Percentiles rank a stretch among this genome's conserved stretches.
These are phyloP conservation scores for Massarina eburnea DNA, from an alignment of 2,329 filamentous ascomycete species.

Conservation along the genomic window DNA sequence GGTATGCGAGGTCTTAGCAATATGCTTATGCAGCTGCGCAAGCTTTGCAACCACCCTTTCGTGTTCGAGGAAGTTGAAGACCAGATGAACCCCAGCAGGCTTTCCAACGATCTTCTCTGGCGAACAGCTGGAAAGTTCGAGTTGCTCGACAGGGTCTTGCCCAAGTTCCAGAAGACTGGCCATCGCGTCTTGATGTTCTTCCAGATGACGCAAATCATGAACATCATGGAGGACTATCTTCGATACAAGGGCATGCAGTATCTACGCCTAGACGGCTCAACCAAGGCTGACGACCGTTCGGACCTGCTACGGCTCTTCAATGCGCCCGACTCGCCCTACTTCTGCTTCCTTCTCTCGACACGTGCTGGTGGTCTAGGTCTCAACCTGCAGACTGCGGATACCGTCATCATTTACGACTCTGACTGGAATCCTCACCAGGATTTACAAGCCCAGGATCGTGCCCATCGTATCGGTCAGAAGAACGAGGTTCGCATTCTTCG, in stretches of 20 bases:
- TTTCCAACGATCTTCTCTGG: slow-evolving; percentile 93
- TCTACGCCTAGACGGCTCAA: slow-evolving; percentile 91
- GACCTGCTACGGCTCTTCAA: slow-evolving; percentile 90
- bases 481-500: slow-evolving; percentile 97
- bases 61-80: slow-evolving; percentile 98
- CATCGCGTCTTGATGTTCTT: slow-evolving; percentile 99
- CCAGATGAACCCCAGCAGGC: slow-evolving; percentile 88
- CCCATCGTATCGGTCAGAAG: slow-evolving; percentile 99
- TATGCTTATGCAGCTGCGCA: slow-evolving; percentile 99
- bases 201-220: slow-evolving; percentile 99
- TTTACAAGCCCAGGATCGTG: slow-evolving; percentile 98
- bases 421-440: slow-evolving; percentile 99
- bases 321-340: slow-evolving; percentile 84
- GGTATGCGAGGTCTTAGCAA: slow-evolving; percentile 94
- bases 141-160: slow-evolving; percentile 84
- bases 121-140: slow-evolving; percentile 97
- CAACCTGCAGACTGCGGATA: slow-evolving; percentile 96
- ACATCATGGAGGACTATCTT: slow-evolving; percentile 99
- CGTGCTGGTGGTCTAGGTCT: slow-evolving; percentile 97
- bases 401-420: slow-evolving; percentile 98
- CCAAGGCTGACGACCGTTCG: slow-evolving; percentile 95
- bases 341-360: slow-evolving; percentile 97
- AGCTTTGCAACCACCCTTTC: slow-evolving; percentile 98
- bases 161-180: slow-evolving; percentile 87
- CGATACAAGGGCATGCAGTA: slow-evolving; percentile 82